Evolutionary conservation across 768 basidiomycete genomes (phyloP).

Genomic region (Pisolithus microcarpus): DNA sequence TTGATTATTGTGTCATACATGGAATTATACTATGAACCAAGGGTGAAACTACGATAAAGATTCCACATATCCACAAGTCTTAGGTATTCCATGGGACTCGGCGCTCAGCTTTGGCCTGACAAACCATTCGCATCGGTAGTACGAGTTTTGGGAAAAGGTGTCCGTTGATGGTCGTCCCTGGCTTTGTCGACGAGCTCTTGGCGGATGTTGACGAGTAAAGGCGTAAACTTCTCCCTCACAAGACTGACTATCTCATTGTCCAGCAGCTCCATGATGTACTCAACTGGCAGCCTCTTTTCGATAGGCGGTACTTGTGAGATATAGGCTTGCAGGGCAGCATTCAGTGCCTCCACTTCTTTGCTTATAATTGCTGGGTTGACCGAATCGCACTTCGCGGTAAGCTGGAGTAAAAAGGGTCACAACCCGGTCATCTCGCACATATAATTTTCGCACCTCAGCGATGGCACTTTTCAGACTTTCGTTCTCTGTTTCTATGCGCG

Average conservation of each 20-base stretch:
- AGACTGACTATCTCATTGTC: conserved; percentile 18
- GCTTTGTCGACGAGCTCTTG: conserved; percentile 20
- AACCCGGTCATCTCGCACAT: background rate
- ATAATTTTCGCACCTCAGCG: conserved; percentile 18
- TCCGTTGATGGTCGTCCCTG: conserved; percentile 13
- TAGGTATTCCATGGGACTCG: background rate
- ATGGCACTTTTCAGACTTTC: conserved; percentile 17
- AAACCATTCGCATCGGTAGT: conserved; percentile 24
- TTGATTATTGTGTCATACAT: conserved; percentile 18
- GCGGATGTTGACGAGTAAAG: conserved; percentile 14
- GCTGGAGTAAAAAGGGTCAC: conserved; percentile 6
- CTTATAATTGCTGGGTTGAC: conserved; percentile 10
- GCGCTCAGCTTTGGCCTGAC: conserved; percentile 12
- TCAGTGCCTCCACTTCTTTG: conserved; percentile 25
- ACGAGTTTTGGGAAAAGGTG: conserved; percentile 22
- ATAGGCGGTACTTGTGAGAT: conserved; percentile 21
- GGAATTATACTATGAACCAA: background rate
- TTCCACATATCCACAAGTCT: background rate
- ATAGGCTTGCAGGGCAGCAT: conserved; percentile 24
- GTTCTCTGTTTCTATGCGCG: conserved; percentile 22
- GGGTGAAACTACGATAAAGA: background rate
- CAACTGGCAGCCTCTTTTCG: conserved; percentile 14
- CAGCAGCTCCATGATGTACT: conserved; percentile 26
- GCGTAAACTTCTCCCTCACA: conserved; percentile 18
- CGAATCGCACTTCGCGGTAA: conserved; percentile 6